Percentiles rank a stretch among this genome's conserved stretches.
Conservation (phyloP, 495 filamentous ascomycete species). For the Penicillium silybi region DNA sequence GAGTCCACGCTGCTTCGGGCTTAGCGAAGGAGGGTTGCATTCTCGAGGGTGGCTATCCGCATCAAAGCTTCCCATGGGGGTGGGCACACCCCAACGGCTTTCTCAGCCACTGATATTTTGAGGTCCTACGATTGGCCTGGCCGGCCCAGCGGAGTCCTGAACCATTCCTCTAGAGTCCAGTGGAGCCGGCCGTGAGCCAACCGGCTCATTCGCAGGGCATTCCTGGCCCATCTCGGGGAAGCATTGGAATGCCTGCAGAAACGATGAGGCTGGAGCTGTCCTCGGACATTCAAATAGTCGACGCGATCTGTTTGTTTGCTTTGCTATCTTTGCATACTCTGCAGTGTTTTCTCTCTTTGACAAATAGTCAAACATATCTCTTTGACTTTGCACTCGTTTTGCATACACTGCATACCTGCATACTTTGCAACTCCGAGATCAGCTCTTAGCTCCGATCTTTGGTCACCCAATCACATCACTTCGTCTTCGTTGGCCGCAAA, state of each 20-base stretch:
- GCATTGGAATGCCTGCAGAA: conserved; percentile 40
- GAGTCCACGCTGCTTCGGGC: conserved; percentile 29
- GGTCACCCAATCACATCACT: conserved; percentile 28
- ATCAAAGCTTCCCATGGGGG: conserved; percentile 14
- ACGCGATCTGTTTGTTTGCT: conserved; percentile 46
- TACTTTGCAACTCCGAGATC: not conserved
- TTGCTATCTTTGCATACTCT: conserved; percentile 48
- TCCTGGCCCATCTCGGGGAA: conserved; percentile 37
- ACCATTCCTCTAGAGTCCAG: conserved; percentile 24
- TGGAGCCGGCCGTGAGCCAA: conserved; percentile 24
- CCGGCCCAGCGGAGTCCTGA: conserved; percentile 13
- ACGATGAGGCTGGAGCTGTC: conserved; percentile 36
- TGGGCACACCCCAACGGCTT: conserved; percentile 18
- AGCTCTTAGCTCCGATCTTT: not conserved
- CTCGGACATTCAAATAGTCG: conserved; percentile 42
- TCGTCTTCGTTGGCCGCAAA: conserved; percentile 38
- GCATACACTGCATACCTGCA: not conserved
- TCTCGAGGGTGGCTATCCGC: conserved; percentile 35
- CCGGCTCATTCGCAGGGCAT: conserved; percentile 28
- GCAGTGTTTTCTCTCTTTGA: conserved; percentile 47
- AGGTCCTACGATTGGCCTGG: conserved; percentile 25
- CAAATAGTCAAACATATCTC: conserved; percentile 31
- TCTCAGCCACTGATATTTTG: conserved; percentile 19
- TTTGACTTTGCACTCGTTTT: conserved; percentile 1
- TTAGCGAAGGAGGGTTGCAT: conserved; percentile 38